Conservation (phyloP, 2,329 filamentous ascomycete species). For the Leptographium galeiforme region DNA sequence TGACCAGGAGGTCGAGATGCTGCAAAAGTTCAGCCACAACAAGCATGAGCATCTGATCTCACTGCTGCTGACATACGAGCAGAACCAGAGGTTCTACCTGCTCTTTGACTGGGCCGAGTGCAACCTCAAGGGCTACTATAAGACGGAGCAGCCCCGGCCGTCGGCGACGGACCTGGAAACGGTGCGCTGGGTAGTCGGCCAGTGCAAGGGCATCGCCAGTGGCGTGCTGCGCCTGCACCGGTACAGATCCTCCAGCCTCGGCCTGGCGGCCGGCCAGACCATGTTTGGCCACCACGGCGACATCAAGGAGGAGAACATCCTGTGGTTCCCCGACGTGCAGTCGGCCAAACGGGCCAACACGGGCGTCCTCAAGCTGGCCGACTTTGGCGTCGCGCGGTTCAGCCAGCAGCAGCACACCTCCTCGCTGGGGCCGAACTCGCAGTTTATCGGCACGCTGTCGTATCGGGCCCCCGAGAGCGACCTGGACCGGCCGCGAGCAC, state of each 20-base stretch:
- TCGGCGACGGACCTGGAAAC: neutral
- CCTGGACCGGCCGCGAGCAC: neutral
- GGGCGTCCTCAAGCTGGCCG: neutral
- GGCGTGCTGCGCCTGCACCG: neutral
- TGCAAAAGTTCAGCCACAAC: conserved; percentile 8
- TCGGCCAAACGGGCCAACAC: neutral
- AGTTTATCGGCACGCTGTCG: neutral
- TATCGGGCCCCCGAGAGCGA: neutral
- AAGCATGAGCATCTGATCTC: conserved; percentile 9
- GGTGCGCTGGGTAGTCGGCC: neutral
- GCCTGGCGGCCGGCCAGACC: too few species aligned
- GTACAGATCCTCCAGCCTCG: neutral
- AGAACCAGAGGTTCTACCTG: conserved; percentile 3
- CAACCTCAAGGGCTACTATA: conserved; percentile 8
- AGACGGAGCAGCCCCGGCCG: neutral
- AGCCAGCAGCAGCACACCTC: neutral
- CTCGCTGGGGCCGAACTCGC: neutral
- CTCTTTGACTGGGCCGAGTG: conserved; percentile 12
- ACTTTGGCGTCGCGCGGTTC: neutral
- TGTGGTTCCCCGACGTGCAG: conserved; percentile 8
- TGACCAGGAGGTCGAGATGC: conserved; percentile 10
- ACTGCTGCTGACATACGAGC: conserved; percentile 11
- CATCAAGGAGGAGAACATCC: conserved; percentile 14
- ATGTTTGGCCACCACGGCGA: conserved; percentile 10
- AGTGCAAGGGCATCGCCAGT: neutral